Evolutionary conservation across 495 filamentous ascomycete species (phyloP).

Genomic region (Hapsidospora chrysogenum): DNA sequence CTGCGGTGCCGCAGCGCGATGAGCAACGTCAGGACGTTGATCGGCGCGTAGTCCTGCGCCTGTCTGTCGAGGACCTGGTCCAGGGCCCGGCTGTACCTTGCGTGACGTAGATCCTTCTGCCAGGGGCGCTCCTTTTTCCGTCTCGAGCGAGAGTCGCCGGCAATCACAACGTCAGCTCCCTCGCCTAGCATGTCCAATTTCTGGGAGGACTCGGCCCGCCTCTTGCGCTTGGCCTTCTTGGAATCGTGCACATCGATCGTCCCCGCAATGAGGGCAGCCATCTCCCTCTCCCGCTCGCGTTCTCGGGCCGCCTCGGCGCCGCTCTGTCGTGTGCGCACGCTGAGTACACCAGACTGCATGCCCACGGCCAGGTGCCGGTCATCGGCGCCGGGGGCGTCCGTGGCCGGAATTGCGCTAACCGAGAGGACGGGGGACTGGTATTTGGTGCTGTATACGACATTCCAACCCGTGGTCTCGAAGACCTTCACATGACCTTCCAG

Average conservation of each 20-base stretch:
- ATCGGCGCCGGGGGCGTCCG: conserved; percentile 41
- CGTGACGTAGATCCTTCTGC: conserved; percentile 67
- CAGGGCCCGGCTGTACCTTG: conserved; percentile 57
- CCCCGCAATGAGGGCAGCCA: conserved; percentile 71
- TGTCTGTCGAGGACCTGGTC: conserved; percentile 50
- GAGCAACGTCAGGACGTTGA: conserved; percentile 55
- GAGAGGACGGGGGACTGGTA: conserved; percentile 83
- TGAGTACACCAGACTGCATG: conserved; percentile 80
- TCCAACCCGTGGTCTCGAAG: conserved; percentile 83
- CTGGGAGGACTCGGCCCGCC: conserved; percentile 52
- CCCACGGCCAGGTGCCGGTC: conserved; percentile 82
- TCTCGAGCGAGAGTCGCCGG: conserved; percentile 32
- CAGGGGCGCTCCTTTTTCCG: conserved; percentile 50
- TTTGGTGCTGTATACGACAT: conserved; percentile 79
- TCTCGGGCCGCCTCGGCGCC: conserved; percentile 57
- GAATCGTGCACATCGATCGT: conserved; percentile 45
- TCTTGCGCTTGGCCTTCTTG: conserved; percentile 47
- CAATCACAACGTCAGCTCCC: conserved; percentile 69
- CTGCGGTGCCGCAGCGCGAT: conserved; percentile 76
- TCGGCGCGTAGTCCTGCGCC: conserved; percentile 30
- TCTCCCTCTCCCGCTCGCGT: conserved; percentile 66
- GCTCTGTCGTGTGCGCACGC: conserved; percentile 69
- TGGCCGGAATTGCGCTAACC: conserved; percentile 49
- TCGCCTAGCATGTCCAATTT: conserved; percentile 76
- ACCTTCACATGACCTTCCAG: conserved; percentile 95